Base-by-base conservation (phyloP, 768 basidiomycete genomes). In the Boletus rubroflammeus region DNA sequence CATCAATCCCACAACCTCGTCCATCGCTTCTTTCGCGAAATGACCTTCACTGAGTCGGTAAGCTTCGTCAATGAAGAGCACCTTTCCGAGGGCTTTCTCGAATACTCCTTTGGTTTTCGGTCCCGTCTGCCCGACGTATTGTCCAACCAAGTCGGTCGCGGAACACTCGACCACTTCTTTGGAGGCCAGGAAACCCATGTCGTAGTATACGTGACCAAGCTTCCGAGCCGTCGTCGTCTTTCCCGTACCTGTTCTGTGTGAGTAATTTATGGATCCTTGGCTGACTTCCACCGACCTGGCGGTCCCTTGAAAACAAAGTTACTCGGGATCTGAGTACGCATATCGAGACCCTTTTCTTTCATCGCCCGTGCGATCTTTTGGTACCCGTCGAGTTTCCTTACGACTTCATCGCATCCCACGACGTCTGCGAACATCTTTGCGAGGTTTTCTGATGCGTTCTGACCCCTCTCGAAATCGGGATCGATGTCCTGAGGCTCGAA, bases 21-120 rank as follows among this genome's bases (percentile, higher is more conserved):
- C 88, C 36, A 87, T 78, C 11, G 88, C 87, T 62, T 89, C 87
- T 61, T 86, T 78, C 2, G 85, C 84, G 58, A 86, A 89, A 6
- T 72, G 80, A 1, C 85, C 85, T 50, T 83, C 76, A 9, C 75
- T 69, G 25, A 89, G 71, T 11, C 85, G 75, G 60, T 89, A 89
- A 0, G 86, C 87, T 60, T 89, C 87, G 52, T 88, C 86, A 44
- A 88, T 76, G 70, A 89, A 88, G 5, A 88, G 76, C 3, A 89
- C 83, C 51, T 79, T 78, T 1, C 86, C 86, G 0, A 86, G 73
- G 1, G 84, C 86, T 60, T 81, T 83, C 39, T 86, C 83, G 45
- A 89, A 81, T 1, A 81, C 63, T 39, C 78, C 74, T 56, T 72
- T 75, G 1, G 83, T 84, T 66, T 87, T 86, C 0, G 85, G 85